A percentile compares a stretch with the other conserved stretches of the same genome.
phyloP scores from a whole-genome alignment of 2,329 filamentous ascomycete genomes.

The Diaporthe caulivora region DNA sequence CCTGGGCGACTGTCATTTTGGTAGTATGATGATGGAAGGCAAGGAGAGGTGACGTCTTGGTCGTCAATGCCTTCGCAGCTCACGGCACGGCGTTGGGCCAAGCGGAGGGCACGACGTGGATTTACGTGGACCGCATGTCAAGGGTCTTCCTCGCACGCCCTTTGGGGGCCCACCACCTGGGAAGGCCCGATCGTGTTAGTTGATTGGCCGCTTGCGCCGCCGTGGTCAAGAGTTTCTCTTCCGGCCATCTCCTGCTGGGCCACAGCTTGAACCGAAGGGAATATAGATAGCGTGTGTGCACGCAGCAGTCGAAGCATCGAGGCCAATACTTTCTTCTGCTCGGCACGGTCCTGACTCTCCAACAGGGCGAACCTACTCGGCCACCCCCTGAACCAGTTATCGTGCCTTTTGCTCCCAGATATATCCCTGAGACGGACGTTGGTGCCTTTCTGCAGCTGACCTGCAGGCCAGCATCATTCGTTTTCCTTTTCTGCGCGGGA shows the following conservation, averaged over 20 bases:
- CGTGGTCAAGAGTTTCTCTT: not conserved
- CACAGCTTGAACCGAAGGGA: not conserved
- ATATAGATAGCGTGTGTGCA: not conserved
- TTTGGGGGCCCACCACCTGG: conserved; percentile 3
- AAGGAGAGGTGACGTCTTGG: conserved; percentile 22
- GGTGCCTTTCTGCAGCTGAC: not conserved
- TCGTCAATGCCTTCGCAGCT: conserved; percentile 24
- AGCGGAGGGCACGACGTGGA: conserved; percentile 26
- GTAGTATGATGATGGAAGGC: conserved; percentile 8
- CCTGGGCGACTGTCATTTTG: conserved; percentile 16
- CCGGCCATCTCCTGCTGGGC: not conserved
- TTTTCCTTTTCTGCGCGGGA: not conserved
- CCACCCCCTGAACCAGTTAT: conserved; percentile 15
- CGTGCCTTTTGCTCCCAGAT: not conserved
- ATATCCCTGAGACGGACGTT: not conserved
- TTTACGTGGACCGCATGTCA: conserved; percentile 14
- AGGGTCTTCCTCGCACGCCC: conserved; percentile 17
- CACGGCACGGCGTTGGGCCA: conserved; percentile 10
- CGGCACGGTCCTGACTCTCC: conserved; percentile 8
- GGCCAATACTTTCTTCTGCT: not conserved
- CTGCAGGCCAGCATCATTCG: not conserved
- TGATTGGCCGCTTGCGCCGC: conserved; percentile 9
- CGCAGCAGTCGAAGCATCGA: not conserved
- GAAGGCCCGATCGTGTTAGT: conserved; percentile 24
- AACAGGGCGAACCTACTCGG: conserved; percentile 2